Evolutionary conservation across 139 green algal genomes (phyloP), one percentile per base, ranked within the genome.

Genomic region (Ettlia oleoabundans): DNA sequence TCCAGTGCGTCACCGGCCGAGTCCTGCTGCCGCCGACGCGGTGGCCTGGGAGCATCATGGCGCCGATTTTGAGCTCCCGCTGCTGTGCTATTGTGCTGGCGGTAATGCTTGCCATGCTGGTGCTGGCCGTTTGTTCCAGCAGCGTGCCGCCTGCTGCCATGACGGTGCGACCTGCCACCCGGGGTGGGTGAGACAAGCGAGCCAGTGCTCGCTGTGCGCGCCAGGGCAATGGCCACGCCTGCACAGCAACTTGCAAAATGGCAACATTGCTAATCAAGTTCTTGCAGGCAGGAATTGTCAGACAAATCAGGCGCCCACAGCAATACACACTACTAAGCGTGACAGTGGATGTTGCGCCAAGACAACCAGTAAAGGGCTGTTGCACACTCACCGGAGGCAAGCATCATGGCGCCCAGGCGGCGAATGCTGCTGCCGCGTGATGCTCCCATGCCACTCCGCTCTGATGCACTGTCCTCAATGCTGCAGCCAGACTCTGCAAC

Each of bases 361-460:
- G n/a, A n/a, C n/a, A n/a, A n/a, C n/a, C n/a, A n/a, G n/a, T 58
- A 58, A 10, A 58, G 47, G 15, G 47, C 47, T 58, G 47, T 58
- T 58, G 13, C 10, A 58, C 47, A 10, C 47, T 58, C 47, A 58
- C 47, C 63, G 1, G 78, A 73, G 18, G 86, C 86, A n/a, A 90
- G n/a, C 76, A 90, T 53, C 78, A 86, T 83, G 30, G 38, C 63
- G 40, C 78, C 80, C 75, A 90, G 58, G 38, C 79, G 80, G 47
- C 72, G 51, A n/a, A 80, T 69, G 64, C 71, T 75, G 32, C 69
- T n/a, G 1, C 32, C 43, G 70, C 37, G n/a, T 26, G 4, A 53
- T 37, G 24, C 52, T 2, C 28, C 73, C 32, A 41, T 62, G 42
- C 69, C 19, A 38, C 24, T 38, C 21, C 40, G 41, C 30, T 75